Evolutionary conservation across 306 rosid species (phyloP).

Genomic region (Cucurbita maxima): DNA sequence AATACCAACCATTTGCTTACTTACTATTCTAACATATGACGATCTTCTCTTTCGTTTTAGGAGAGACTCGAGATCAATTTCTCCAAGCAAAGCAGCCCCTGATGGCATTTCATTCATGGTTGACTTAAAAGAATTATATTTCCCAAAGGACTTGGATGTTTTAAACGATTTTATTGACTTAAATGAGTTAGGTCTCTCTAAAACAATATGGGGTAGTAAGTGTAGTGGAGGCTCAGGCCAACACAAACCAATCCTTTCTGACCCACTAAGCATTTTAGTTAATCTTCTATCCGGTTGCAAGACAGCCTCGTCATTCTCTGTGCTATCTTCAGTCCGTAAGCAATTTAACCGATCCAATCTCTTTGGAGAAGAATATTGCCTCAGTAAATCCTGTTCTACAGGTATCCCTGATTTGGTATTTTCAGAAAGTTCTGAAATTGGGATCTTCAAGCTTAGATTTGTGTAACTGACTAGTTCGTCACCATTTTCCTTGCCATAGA

Average conservation of each 20-base stretch:
- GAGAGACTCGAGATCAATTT: slow-evolving; percentile 65
- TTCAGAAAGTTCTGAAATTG: slow-evolving; percentile 24
- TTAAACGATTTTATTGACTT: slow-evolving; percentile 34
- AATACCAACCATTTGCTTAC: slow-evolving; percentile 95
- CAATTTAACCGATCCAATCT: slow-evolving; percentile 56
- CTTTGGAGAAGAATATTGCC: slow-evolving; percentile 40
- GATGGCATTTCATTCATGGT: slow-evolving; percentile 30
- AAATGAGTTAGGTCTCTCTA: slow-evolving; percentile 44
- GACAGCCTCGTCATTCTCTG: slow-evolving; percentile 16
- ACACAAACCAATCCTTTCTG: slow-evolving; percentile 77
- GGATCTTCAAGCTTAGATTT: slow-evolving; percentile 9
- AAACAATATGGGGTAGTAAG: slow-evolving; percentile 31
- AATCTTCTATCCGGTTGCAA: slow-evolving; percentile 27
- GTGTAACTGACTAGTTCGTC: slow-evolving; percentile 12
- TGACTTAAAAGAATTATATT: slow-evolving; percentile 40
- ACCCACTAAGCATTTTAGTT: slow-evolving; percentile 50
- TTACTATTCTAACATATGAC: slow-evolving; percentile 64
- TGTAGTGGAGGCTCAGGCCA: slow-evolving; percentile 87
- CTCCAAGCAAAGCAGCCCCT: slow-evolving; percentile 36
- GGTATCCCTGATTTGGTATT: slow-evolving; percentile 16
- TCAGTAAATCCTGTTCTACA: slow-evolving; percentile 16
- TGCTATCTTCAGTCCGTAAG: slow-evolving; percentile 23
- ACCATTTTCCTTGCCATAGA: slow-evolving; percentile 14
- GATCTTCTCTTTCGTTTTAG: slow-evolving; percentile 67
- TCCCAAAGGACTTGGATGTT: slow-evolving; percentile 40